Conservation (phyloP, 2,329 filamentous ascomycete genomes). For the Immersiporthe knoxdaviesiana region DNA sequence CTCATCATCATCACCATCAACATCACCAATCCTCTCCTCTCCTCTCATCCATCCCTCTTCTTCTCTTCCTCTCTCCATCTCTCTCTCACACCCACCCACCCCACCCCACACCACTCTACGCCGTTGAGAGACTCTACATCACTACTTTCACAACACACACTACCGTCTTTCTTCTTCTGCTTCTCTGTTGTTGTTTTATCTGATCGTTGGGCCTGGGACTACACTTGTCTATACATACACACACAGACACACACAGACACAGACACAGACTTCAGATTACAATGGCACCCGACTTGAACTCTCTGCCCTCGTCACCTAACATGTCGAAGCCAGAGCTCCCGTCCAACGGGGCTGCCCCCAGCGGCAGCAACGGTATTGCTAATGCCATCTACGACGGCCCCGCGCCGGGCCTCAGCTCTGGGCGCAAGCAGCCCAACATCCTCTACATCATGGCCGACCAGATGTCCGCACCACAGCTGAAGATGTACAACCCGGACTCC, state of each 20-base stretch:
- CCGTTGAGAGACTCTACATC: slow-evolving; percentile 4
- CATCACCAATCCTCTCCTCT: not conserved
- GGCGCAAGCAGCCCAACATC: slow-evolving; percentile 63
- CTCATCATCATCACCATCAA: too few species aligned
- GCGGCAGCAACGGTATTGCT: slow-evolving; percentile 34
- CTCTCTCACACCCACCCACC: not conserved
- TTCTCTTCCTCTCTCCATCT: not conserved
- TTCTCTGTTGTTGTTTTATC: slow-evolving; percentile 4
- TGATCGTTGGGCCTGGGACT: slow-evolving; percentile 19
- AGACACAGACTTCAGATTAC: slow-evolving; percentile 31
- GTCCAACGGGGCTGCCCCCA: slow-evolving; percentile 17
- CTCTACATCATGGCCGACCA: slow-evolving; percentile 98
- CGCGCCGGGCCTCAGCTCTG: slow-evolving; percentile 22
- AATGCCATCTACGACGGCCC: slow-evolving; percentile 24
- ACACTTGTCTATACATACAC: slow-evolving; percentile 20
- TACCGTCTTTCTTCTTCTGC: slow-evolving; percentile 3
- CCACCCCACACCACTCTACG: not conserved
- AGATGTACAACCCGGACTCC: slow-evolving; percentile 87
- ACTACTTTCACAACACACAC: slow-evolving; percentile 5
- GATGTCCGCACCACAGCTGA: slow-evolving; percentile 85
- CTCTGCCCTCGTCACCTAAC: slow-evolving; percentile 60
- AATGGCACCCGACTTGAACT: slow-evolving; percentile 78
- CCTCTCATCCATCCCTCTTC: not conserved
- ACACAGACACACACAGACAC: slow-evolving; percentile 12
- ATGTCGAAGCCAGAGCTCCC: slow-evolving; percentile 20